Base-by-base conservation (phyloP, 192 early-diverging fungal species). In the Linderina pennispora region DNA sequence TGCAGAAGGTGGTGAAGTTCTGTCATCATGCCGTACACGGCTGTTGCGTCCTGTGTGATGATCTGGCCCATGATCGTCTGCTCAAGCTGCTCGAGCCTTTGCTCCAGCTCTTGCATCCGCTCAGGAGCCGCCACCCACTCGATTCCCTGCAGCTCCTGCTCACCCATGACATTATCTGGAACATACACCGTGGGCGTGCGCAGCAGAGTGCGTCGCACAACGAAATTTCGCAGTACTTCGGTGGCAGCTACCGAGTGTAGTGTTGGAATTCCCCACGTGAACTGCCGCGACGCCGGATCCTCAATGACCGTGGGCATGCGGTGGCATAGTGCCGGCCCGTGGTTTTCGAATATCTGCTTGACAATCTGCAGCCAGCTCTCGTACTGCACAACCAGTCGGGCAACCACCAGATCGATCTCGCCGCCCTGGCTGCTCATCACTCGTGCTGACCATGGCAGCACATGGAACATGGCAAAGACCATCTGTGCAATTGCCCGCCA, bases 1-100 rank as follows among this genome's bases (percentile, higher is more conserved):
- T 70, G 66, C 15, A 70, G 42, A 33, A 58, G 43, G 15, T 36
- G 50, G 28, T 70, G 65, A 2, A 50, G 58, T 31, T 70, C 66
- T 31, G 50, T 58, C 66, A 70, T 70, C 58, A 70, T 70, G 9
- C 66, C 66, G 23, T 70, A 70, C 22, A 70, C 66, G 2, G 66
- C 50, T 36, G 66, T 63, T 15, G 66, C 60, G 36, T 70, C 60
- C 31, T 50, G 47, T 15, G 47, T 49, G 19, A 70, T 58, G 23
- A 70, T 50, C 6, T 34, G 53, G 36, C 60, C 43, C n/a, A 70
- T 40, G 1, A 70, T 53, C 21, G 43, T 25, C 32, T 63, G 50
- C 44, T 70, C 66, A 26, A 58, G 40, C 43, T 58, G 46, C 43
- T 63, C 60, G 43, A 70, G 40, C 4, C 51, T 53, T 18, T 50